Evolutionary conservation across 2,329 filamentous ascomycete genomes (phyloP).

Genomic region (Penicillium sp.): DNA sequence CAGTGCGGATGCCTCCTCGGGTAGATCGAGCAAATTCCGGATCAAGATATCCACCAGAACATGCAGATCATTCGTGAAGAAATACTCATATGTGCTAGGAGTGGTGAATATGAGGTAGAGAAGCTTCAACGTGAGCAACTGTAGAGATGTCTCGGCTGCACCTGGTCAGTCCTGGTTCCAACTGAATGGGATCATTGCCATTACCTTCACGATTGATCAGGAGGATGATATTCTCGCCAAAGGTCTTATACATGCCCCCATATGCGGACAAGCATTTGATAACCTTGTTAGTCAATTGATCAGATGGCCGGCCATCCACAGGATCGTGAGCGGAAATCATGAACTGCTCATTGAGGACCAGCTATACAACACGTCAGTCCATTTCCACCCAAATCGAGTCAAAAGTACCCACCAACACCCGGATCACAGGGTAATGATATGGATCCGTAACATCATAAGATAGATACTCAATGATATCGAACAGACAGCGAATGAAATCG

Average conservation of each 20-base stretch:
- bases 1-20: slow-evolving; percentile 68
- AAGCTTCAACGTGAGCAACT: slow-evolving; percentile 93
- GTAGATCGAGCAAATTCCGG: slow-evolving; percentile 91
- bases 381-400: not conserved
- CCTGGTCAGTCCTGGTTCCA: slow-evolving; percentile 12
- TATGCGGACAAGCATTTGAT: slow-evolving; percentile 83
- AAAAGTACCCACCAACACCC: slow-evolving; percentile 69
- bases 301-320: slow-evolving; percentile 37
- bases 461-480: slow-evolving; percentile 80
- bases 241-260: slow-evolving; percentile 80
- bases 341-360: slow-evolving; percentile 97
- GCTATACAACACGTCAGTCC: slow-evolving; percentile 46
- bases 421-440: slow-evolving; percentile 92
- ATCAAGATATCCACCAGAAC: slow-evolving; percentile 95
- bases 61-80: slow-evolving; percentile 94
- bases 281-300: slow-evolving; percentile 79
- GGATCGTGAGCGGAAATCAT: slow-evolving; percentile 70
- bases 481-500: slow-evolving; percentile 75
- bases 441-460: slow-evolving; percentile 86
- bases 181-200: not conserved
- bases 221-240: slow-evolving; percentile 95
- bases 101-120: slow-evolving; percentile 95
- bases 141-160: slow-evolving; percentile 76
- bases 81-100: slow-evolving; percentile 88
- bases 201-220: slow-evolving; percentile 83